A percentile compares a stretch with the other conserved stretches of the same genome.
Conservation (phyloP, 2,329 filamentous ascomycete species). For the Plectosphaerella cucumerina region DNA sequence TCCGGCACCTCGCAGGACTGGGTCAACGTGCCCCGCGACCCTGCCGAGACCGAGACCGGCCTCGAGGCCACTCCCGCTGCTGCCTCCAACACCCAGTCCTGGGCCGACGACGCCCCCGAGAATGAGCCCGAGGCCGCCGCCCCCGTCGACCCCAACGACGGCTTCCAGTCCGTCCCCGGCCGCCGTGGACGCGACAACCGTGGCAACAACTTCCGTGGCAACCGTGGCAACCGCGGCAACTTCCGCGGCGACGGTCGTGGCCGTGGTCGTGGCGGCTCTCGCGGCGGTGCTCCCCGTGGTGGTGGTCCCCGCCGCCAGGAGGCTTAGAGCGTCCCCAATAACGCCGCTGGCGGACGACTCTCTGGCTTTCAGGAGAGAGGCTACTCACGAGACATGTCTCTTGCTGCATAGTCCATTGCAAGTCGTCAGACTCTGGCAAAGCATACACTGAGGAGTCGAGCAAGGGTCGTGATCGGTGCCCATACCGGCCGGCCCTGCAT, state of each 20-base stretch:
- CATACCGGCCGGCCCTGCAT: too few relatives aligned
- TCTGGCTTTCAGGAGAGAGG: constrained; percentile 19
- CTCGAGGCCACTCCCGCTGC: constrained; percentile 53
- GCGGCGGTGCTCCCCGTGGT: constrained; percentile 28
- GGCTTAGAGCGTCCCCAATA: constrained; percentile 23
- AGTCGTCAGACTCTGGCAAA: too few relatives aligned
- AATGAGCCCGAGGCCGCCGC: constrained; percentile 37
- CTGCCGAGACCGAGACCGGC: constrained; percentile 68
- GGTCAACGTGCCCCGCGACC: constrained; percentile 60
- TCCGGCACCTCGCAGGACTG: constrained; percentile 58
- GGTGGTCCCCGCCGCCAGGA: constrained; percentile 33
- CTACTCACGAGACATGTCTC: constrained; percentile 19
- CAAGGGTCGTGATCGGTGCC: too few relatives aligned
- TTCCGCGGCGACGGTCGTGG: constrained; percentile 41
- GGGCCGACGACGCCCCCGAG: constrained; percentile 79
- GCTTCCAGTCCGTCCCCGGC: constrained; percentile 67
- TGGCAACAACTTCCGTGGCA: constrained; percentile 33
- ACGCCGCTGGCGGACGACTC: constrained; percentile 10
- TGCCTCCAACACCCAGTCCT: constrained; percentile 56
- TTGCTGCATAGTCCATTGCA: constrained; percentile 22
- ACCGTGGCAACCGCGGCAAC: constrained; percentile 43
- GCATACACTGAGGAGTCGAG: too few relatives aligned
- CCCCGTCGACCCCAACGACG: constrained; percentile 49
- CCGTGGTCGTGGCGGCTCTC: constrained; percentile 31
- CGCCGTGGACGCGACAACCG: constrained; percentile 52